Evolutionary conservation across 306 rosid genomes (phyloP).

Genomic region (Styphnolobium japonicum): DNA sequence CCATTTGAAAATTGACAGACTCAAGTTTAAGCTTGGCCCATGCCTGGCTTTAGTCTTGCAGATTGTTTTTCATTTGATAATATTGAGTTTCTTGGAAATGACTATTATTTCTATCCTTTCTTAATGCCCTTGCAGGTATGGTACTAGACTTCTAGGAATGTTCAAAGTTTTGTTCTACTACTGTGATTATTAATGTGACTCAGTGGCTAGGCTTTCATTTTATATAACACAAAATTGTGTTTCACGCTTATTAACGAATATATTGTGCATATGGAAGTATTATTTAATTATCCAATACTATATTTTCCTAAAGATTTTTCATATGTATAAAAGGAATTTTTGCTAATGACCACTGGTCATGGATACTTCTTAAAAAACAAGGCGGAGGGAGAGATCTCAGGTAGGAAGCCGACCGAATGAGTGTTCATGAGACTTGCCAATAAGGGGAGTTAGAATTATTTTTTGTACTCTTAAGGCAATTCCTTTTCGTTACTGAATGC

Average conservation of each 20-base stretch:
- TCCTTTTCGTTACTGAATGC: neutral
- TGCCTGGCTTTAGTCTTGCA: neutral
- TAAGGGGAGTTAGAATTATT: neutral
- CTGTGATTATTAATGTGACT: no score
- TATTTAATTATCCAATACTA: neutral
- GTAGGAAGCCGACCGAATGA: neutral
- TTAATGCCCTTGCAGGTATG: no score
- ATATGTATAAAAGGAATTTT: neutral
- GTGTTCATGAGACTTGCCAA: neutral
- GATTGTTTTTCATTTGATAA: neutral
- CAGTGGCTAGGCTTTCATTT: no score
- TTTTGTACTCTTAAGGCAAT: neutral
- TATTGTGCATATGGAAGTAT: neutral
- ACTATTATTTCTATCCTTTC: neutral
- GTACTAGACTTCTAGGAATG: no score
- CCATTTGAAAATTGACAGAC: neutral
- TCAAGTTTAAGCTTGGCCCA: neutral
- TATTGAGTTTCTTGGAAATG: neutral
- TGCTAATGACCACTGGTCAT: neutral
- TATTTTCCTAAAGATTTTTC: neutral
- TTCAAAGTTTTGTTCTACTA: no score
- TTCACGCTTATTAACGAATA: no score
- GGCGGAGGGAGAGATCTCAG: neutral
- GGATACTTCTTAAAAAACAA: neutral
- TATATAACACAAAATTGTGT: no score